These are phyloP conservation scores for Thalassiosira exigua DNA, from an alignment of 352 stramenopile species.

Conservation along the genomic window DNA sequence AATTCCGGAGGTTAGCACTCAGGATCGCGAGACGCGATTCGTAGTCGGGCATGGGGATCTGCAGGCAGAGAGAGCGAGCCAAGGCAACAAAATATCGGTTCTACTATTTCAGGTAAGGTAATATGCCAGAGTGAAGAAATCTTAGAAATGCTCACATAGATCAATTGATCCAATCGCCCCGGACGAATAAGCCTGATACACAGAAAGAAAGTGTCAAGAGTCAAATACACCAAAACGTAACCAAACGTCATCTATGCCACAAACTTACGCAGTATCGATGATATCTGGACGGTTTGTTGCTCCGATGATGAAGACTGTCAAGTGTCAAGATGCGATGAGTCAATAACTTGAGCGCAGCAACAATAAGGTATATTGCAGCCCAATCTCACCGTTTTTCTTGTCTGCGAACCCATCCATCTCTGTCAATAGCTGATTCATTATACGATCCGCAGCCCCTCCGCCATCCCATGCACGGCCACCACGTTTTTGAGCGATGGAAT, in stretches of 20 bases:
- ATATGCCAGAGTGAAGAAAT: not conserved
- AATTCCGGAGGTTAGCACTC: constrained; percentile 95
- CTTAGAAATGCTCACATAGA: constrained; percentile 51
- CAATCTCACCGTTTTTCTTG: constrained; percentile 99
- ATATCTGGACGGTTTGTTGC: constrained; percentile 94
- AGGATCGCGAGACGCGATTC: constrained; percentile 94
- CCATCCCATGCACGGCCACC: constrained; percentile 93
- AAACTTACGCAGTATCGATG: constrained; percentile 84
- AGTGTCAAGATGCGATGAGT: no score
- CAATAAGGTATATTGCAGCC: no score
- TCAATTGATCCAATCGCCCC: constrained; percentile 91
- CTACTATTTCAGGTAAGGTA: not conserved
- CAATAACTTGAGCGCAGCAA: no score
- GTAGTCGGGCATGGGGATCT: constrained; percentile 96
- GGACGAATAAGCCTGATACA: constrained; percentile 91
- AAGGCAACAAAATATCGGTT: not conserved
- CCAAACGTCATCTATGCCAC: not conserved
- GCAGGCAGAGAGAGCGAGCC: constrained; percentile 56
- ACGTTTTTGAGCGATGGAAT: constrained; percentile 97
- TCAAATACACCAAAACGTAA: not conserved
- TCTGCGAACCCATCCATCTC: constrained; percentile 98
- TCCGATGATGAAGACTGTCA: constrained; percentile 96
- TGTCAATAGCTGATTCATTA: constrained; percentile 99
- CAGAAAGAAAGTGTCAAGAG: not conserved
- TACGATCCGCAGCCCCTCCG: constrained; percentile 95